These are phyloP conservation scores for Micractinium conductrix DNA, from an alignment of 139 green algal genomes.

Conservation along the genomic window DNA sequence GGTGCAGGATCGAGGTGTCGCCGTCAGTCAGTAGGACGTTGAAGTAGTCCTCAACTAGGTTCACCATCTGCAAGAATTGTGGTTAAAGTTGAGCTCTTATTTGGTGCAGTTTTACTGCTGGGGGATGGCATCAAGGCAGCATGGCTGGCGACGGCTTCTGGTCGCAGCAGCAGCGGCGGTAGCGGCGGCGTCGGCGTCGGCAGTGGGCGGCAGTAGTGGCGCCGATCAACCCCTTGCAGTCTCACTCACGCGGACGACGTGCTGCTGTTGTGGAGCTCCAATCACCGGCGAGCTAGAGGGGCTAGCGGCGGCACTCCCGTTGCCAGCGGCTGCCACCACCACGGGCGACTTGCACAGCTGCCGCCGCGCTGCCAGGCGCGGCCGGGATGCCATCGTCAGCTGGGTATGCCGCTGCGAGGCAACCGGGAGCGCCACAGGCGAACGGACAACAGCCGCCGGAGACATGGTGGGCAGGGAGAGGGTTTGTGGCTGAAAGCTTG, in stretches of 20 bases:
- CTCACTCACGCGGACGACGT: constrained; percentile 14
- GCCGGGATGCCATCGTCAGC: no score
- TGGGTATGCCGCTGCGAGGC: no score
- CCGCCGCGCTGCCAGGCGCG: not conserved
- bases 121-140: no score
- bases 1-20: not conserved
- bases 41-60: constrained; percentile 27
- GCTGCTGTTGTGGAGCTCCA: constrained; percentile 24
- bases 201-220: not conserved
- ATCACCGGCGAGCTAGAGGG: no score
- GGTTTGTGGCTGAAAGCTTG: no score
- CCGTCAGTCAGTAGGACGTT: constrained; percentile 15
- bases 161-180: not conserved
- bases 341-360: no score
- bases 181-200: not conserved
- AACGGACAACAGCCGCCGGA: no score
- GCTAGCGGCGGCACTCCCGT: not conserved
- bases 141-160: not conserved
- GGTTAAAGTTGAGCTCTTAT: not conserved
- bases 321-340: not conserved
- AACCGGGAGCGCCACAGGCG: no score
- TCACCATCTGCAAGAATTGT: constrained; percentile 13
- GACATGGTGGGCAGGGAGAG: no score
- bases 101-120: no score
- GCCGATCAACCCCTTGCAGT: not conserved